A percentile compares a stretch with the other conserved stretches of the same genome.
phyloP scores from a whole-genome alignment of 2,329 filamentous ascomycete species.

The Neonectria coccinea region DNA sequence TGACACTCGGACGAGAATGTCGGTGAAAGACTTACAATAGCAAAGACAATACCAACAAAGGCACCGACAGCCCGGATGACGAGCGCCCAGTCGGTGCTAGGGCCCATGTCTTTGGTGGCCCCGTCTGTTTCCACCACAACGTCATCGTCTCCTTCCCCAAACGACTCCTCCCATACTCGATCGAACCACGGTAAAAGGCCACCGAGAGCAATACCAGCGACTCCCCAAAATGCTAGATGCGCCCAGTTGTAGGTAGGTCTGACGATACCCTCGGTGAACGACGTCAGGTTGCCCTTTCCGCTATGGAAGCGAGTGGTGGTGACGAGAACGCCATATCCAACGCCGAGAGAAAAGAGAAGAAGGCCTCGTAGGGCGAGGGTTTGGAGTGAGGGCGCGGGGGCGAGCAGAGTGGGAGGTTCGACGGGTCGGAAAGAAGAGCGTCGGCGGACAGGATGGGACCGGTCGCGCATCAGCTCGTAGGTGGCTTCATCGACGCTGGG shows the following conservation, averaged over 20 bases:
- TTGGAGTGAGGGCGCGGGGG: slow-evolving; percentile 50
- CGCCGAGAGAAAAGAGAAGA: slow-evolving; percentile 81
- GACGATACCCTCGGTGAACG: slow-evolving; percentile 64
- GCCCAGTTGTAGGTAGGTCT: slow-evolving; percentile 64
- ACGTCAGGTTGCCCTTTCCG: slow-evolving; percentile 68
- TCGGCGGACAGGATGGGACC: slow-evolving; percentile 50
- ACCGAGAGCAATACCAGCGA: slow-evolving; percentile 81
- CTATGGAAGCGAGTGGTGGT: slow-evolving; percentile 78
- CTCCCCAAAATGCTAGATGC: slow-evolving; percentile 85
- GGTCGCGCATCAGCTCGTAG: slow-evolving; percentile 58
- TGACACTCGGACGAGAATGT: background rate
- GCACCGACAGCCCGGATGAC: slow-evolving; percentile 69
- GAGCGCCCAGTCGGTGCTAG: slow-evolving; percentile 78
- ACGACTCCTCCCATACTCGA: slow-evolving; percentile 72
- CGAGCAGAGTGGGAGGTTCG: slow-evolving; percentile 41
- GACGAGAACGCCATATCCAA: slow-evolving; percentile 85
- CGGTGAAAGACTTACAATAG: slow-evolving; percentile 74
- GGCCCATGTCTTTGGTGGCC: slow-evolving; percentile 48
- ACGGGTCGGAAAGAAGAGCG: slow-evolving; percentile 51
- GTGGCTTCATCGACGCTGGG: slow-evolving; percentile 58
- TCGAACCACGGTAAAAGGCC: slow-evolving; percentile 88
- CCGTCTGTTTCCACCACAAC: slow-evolving; percentile 46
- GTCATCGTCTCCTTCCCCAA: slow-evolving; percentile 52
- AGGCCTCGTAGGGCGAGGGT: slow-evolving; percentile 68
- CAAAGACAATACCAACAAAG: slow-evolving; percentile 71